Evolutionary conservation across 306 rosid species (phyloP).

Genomic region (Prunus mongolica): DNA sequence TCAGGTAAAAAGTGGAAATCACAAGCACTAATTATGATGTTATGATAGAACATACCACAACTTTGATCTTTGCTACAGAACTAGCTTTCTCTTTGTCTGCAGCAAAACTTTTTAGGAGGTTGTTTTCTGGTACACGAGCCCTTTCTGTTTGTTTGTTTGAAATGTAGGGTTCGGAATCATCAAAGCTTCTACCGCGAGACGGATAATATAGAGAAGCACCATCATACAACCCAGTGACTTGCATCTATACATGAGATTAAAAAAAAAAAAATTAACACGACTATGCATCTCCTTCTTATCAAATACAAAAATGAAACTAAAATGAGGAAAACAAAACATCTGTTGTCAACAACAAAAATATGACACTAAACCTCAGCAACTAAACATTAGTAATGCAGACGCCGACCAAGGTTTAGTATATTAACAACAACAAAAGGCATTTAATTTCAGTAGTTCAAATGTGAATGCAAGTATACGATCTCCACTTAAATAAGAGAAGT

Average conservation of each 20-base stretch:
- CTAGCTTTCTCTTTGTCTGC: constrained; percentile 84
- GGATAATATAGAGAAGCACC: constrained; percentile 41
- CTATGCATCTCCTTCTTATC: neutral
- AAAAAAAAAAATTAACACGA: constrained; percentile 22
- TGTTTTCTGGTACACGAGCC: constrained; percentile 68
- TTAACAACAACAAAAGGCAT: neutral
- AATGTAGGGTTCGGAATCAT: constrained; percentile 70
- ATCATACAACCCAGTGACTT: constrained; percentile 48
- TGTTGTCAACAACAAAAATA: neutral
- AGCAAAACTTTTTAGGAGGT: constrained; percentile 59
- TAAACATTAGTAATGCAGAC: neutral
- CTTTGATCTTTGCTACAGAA: constrained; percentile 97
- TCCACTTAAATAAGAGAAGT: neutral
- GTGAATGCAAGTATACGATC: neutral
- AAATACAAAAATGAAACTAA: neutral
- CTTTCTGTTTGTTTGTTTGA: constrained; percentile 56
- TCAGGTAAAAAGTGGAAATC: constrained; percentile 3
- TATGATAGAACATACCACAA: constrained; percentile 71
- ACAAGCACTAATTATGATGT: neutral
- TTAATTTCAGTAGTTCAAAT: neutral
- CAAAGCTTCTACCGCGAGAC: constrained; percentile 65
- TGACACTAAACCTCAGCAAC: neutral
- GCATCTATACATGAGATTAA: constrained; percentile 45
- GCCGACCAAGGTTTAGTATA: neutral
- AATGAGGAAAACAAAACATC: neutral